Evolutionary conservation across 495 filamentous ascomycete species (phyloP).

Genomic region (Penicillium ucsense): DNA sequence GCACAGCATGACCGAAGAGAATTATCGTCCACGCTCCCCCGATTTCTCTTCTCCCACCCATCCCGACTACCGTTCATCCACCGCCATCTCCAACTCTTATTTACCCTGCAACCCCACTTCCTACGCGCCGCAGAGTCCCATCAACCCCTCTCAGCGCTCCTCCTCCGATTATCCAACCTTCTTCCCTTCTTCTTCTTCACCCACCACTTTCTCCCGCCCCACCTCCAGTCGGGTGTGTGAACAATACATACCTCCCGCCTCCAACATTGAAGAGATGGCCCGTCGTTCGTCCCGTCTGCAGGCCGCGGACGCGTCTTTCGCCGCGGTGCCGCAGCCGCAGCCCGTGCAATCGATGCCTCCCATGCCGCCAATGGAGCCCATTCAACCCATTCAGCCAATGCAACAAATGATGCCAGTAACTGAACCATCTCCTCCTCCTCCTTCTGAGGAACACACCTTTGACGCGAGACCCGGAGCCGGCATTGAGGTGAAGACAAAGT

Average conservation of each 20-base stretch:
- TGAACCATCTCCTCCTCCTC: too few relatives aligned
- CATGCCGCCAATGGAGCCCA: too few relatives aligned
- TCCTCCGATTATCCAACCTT: constrained; percentile 36
- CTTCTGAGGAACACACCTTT: constrained; percentile 9
- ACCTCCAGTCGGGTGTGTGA: constrained; percentile 20
- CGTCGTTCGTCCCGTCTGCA: constrained; percentile 37
- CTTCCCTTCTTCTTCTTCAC: constrained; percentile 27
- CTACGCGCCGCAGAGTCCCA: constrained; percentile 22
- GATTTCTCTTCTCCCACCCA: constrained; percentile 15
- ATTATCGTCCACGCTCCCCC: constrained; percentile 22
- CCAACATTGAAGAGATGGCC: constrained; percentile 34
- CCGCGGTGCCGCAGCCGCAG: constrained; percentile 11
- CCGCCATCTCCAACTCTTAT: not conserved
- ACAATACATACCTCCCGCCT: constrained; percentile 28
- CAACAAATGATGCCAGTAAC: too few relatives aligned
- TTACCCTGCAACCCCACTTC: constrained; percentile 16
- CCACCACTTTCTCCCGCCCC: constrained; percentile 25
- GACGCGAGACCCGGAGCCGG: constrained; percentile 22
- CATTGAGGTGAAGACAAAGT: constrained; percentile 84
- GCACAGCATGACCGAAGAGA: constrained; percentile 22
- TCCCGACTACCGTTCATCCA: not conserved
- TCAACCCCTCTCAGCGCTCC: constrained; percentile 22
- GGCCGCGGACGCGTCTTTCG: constrained; percentile 20
- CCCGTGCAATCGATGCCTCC: not conserved
- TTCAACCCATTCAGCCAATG: too few relatives aligned